phyloP scores from a whole-genome alignment of 257 asterid species.

The Ajuga chamaepitys region DNA sequence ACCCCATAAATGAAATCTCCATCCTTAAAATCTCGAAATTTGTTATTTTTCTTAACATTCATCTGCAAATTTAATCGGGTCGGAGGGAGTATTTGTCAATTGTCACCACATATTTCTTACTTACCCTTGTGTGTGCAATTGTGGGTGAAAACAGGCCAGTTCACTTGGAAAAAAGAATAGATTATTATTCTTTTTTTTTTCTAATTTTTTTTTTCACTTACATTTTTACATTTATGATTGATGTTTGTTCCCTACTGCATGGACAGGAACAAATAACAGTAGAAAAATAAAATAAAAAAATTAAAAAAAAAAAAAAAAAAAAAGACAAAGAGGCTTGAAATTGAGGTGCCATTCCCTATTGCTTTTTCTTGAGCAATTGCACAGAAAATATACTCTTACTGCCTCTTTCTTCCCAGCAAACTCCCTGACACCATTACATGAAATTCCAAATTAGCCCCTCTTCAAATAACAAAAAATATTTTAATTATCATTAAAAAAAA shows the following conservation, averaged over 20 bases:
- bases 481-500: neutral
- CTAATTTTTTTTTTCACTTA: neutral
- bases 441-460: neutral
- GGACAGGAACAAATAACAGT: constrained; percentile 45
- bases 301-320: constrained; percentile 29
- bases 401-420: constrained; percentile 56
- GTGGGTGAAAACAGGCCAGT: no score
- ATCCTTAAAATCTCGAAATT: no score
- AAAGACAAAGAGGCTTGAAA: constrained; percentile 38
- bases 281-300: no score
- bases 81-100: no score
- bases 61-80: no score
- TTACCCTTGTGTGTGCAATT: no score
- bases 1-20: no score
- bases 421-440: constrained; percentile 30
- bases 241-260: constrained; percentile 58
- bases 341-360: constrained; percentile 31
- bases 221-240: constrained; percentile 43
- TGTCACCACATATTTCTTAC: no score
- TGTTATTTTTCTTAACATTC: no score
- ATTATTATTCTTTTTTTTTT: neutral
- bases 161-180: neutral
- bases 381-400: constrained; percentile 27
- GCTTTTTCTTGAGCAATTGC: constrained; percentile 30
- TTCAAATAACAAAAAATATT: neutral